phyloP scores from a whole-genome alignment of 768 basidiomycete genomes.

The Lyophyllum shimeji region DNA sequence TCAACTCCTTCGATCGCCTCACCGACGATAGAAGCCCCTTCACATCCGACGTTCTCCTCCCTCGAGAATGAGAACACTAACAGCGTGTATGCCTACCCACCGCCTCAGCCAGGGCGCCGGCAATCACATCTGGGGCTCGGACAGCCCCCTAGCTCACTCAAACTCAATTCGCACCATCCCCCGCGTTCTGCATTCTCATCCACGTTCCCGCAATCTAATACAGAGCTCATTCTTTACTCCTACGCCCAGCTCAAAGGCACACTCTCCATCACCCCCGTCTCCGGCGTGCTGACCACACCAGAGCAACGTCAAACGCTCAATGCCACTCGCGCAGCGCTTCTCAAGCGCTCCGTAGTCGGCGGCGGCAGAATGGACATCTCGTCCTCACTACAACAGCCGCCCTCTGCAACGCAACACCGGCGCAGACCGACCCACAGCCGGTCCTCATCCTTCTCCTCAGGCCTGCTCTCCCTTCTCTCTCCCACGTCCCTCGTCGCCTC shows the following conservation, averaged over 20 bases:
- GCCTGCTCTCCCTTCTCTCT: conserved; percentile 50
- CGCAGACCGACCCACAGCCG: conserved; percentile 42
- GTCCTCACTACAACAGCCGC: conserved; percentile 35
- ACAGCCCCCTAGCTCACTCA: conserved; percentile 33
- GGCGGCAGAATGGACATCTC: conserved; percentile 84
- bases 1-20: conserved; percentile 36
- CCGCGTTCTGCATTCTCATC: conserved; percentile 43
- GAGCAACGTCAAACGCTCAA: conserved; percentile 48
- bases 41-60: conserved; percentile 28
- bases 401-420: conserved; percentile 18
- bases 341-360: conserved; percentile 52
- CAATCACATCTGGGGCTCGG: conserved; percentile 48
- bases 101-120: conserved; percentile 29
- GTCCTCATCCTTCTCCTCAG: conserved; percentile 51
- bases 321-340: conserved; percentile 48
- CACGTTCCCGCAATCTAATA: conserved; percentile 47
- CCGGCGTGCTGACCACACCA: conserved; percentile 34
- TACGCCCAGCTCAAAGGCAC: conserved; percentile 81
- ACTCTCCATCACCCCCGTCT: conserved; percentile 51
- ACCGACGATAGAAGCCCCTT: conserved; percentile 32
- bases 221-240: conserved; percentile 78
- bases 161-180: conserved; percentile 15
- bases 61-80: conserved; percentile 19
- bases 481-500: conserved; percentile 31
- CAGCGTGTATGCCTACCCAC: conserved; percentile 35